phyloP scores from a whole-genome alignment of 73 alveolate genomes.

The Paramecium sonneborni region DNA sequence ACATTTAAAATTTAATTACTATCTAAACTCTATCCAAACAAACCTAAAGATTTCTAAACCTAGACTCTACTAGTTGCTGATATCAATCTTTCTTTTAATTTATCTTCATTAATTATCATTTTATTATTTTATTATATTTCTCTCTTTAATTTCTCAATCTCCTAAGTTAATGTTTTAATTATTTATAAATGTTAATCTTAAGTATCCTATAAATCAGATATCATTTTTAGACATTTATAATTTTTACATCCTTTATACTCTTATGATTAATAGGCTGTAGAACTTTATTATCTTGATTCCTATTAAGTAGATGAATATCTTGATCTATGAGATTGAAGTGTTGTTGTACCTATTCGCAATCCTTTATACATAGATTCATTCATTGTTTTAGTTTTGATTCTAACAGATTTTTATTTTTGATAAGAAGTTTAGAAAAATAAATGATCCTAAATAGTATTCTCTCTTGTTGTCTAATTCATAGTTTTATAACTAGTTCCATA shows the following conservation, averaged over 20 bases:
- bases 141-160: neutral
- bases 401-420: neutral
- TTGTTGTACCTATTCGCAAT: neutral
- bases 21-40: neutral
- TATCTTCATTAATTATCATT: neutral
- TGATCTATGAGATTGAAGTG: conserved; percentile 2
- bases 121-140: neutral
- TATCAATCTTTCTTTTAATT: neutral
- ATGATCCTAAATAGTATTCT: neutral
- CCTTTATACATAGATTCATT: neutral
- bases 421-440: neutral
- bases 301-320: neutral
- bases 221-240: neutral
- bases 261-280: neutral
- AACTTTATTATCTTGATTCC: neutral
- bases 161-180: neutral
- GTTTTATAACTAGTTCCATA: conserved; percentile 16
- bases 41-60: neutral
- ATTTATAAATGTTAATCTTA: neutral
- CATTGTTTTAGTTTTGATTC: neutral
- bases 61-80: neutral
- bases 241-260: neutral
- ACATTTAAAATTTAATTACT: neutral
- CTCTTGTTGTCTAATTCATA: neutral
- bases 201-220: neutral